Evolutionary conservation across 495 filamentous ascomycete genomes (phyloP).

Genomic region (Penicillium mononematosum): DNA sequence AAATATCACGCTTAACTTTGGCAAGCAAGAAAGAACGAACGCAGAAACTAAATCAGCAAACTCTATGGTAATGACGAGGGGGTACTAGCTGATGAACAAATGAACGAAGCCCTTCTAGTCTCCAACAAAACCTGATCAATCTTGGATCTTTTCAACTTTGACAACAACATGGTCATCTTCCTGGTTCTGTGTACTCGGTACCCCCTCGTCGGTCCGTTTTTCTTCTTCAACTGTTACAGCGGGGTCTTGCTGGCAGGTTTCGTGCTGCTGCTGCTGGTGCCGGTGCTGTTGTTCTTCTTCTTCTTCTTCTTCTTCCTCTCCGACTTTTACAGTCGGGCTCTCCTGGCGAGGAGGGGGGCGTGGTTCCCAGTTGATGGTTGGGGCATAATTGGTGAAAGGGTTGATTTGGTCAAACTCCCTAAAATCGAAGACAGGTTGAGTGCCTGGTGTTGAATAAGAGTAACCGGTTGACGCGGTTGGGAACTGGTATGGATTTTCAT

Average conservation of each 20-base stretch:
- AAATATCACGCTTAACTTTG: background rate
- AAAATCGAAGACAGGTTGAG: background rate
- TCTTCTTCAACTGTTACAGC: background rate
- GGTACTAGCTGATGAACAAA: background rate
- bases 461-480: background rate
- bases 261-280: no score
- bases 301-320: no score
- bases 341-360: background rate
- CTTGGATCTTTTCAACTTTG: constrained; percentile 1
- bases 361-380: constrained; percentile 1
- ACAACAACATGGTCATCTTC: background rate
- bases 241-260: background rate
- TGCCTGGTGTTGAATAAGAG: background rate
- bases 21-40: background rate
- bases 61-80: background rate
- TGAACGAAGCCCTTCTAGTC: background rate
- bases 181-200: background rate
- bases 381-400: no score
- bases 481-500: background rate
- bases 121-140: background rate
- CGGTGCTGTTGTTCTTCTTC: background rate
- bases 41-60: background rate
- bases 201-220: background rate
- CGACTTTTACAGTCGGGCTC: background rate
- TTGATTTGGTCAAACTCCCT: background rate